Conservation (phyloP, 805 yeast genomes). For the Zygotorulaspora florentina region DNA sequence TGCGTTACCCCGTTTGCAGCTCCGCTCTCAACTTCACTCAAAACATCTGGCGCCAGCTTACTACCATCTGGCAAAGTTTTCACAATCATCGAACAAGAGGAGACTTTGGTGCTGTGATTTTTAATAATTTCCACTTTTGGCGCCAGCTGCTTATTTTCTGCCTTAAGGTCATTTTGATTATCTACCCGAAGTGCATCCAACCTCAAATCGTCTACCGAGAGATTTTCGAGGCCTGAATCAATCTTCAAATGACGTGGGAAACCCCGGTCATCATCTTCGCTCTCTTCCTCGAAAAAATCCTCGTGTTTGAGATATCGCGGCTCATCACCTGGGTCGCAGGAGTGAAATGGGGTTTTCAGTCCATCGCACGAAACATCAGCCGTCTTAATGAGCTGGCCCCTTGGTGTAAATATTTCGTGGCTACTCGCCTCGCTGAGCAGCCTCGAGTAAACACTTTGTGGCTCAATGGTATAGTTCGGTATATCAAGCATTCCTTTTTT, state of each 20-base stretch:
- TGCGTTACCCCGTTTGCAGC: background rate
- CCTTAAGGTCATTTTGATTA: too few relatives aligned
- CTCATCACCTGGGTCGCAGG: background rate
- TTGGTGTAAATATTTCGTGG: conserved; percentile 23
- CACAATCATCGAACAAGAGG: background rate
- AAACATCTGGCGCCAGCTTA: background rate
- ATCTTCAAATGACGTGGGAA: background rate
- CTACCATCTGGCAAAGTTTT: background rate
- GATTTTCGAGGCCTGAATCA: too few relatives aligned
- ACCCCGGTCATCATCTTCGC: background rate
- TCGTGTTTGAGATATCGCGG: background rate
- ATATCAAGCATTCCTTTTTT: conserved; percentile 1
- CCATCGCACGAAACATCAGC: conserved; percentile 32
- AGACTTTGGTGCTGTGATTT: too few relatives aligned
- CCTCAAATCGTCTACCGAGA: too few relatives aligned
- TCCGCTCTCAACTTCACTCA: background rate
- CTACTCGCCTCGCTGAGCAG: conserved; percentile 11
- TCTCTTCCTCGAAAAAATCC: background rate
- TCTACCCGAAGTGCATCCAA: too few relatives aligned
- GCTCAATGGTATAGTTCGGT: conserved; percentile 4
- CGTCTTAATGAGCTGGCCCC: conserved; percentile 29
- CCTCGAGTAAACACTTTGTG: conserved; percentile 22
- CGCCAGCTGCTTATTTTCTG: too few relatives aligned
- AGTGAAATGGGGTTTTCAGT: conserved; percentile 17
- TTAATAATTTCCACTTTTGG: too few relatives aligned